Conservation (phyloP, 306 rosid species). For the Delonix regia region DNA sequence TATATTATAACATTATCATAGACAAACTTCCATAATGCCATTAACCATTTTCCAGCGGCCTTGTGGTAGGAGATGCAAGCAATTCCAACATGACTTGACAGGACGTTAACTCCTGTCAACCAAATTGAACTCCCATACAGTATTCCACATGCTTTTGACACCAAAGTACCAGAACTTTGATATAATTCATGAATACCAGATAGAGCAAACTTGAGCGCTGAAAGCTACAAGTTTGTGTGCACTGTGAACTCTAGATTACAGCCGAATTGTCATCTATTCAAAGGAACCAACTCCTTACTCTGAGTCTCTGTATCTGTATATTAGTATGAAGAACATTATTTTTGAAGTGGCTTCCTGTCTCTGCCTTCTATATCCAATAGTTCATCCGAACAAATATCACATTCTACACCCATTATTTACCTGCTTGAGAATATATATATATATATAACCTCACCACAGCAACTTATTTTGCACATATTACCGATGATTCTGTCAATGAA, state of each 20-base stretch:
- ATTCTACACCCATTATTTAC: conserved; percentile 82
- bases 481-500: conserved; percentile 2
- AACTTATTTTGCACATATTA: conserved; percentile 37
- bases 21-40: not conserved
- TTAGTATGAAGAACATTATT: conserved; percentile 67
- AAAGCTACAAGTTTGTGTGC: conserved; percentile 73
- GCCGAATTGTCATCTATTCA: conserved; percentile 82
- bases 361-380: conserved; percentile 89
- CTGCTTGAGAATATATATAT: conserved; percentile 69
- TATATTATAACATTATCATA: not conserved
- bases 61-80: not conserved
- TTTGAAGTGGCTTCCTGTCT: conserved; percentile 72
- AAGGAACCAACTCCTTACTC: conserved; percentile 81
- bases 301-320: conserved; percentile 61
- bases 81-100: no score
- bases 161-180: conserved; percentile 7
- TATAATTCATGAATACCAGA: conserved; percentile 62
- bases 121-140: conserved; percentile 9
- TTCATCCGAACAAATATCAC: conserved; percentile 76
- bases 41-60: not conserved
- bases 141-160: conserved; percentile 22
- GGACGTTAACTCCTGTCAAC: no score
- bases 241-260: conserved; percentile 91
- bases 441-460: conserved; percentile 54
- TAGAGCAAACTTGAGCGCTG: conserved; percentile 77